Base-by-base conservation (phyloP, 768 basidiomycete genomes). In the Leccinum variicolor region DNA sequence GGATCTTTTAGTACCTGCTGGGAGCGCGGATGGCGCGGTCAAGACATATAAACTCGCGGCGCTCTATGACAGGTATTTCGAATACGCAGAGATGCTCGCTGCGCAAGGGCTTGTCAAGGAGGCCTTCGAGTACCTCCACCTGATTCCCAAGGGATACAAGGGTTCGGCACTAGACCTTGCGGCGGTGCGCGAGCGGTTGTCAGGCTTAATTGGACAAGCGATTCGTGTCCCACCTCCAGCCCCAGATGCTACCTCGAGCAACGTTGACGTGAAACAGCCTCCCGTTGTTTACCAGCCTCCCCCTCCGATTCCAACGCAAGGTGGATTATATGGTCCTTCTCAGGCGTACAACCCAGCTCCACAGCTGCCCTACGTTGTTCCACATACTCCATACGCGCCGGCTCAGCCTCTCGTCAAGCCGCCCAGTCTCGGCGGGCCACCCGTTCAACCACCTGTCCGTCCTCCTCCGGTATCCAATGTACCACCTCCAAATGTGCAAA, bases 11-110 rank as follows among this genome's bases (percentile, higher is more conserved):
- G 64, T 71, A 1, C 59, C 73, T 0, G 68, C 68, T 1, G 76
- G 69, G 5, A 74, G 77, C 26, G 78, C 77, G 4, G 77, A 81
- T 47, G 61, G 52, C 11, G 50, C 53, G 19, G 73, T 77, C 4
- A 82, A 86, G 70, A 77, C 84, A 2, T 98, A 89, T 80, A 94
- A 92, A 73, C 81, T 98, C 17, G 84, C 91, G 0, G 78, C 77
- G 9, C 74, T 99, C 49, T 98, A 99, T 68, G 94, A 98, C 67
- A 83, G 89, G 14, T 98, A 97, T 77, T 86, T 91, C 66, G 97
- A 98, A 72, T 99, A 98, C 65, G 94, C 96, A 3, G 92, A 97
- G 62, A 76, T 98, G 52, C 80, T 99, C 25, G 90, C 90, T 6
- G 82, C 87, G 0, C 96, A 98, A 68, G 95, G 95, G n/a, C 80